These are phyloP conservation scores for Leccinum griseonigrum DNA, from an alignment of 1,284 basidiomycete species.

Conservation along the genomic window DNA sequence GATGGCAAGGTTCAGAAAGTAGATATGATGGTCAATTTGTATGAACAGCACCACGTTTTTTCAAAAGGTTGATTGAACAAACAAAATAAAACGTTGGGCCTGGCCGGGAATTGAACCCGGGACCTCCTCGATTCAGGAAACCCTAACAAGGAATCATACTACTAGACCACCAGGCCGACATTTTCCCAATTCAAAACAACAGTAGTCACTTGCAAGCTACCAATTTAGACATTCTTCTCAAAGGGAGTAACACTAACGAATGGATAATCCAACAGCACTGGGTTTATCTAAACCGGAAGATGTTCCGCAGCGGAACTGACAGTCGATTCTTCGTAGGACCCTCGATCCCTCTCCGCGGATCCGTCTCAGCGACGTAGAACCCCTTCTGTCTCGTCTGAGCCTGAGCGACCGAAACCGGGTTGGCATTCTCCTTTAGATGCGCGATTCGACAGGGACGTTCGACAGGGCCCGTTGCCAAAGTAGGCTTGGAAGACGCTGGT, in stretches of 20 bases:
- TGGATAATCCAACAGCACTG: not conserved
- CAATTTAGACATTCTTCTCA: constrained; percentile 4
- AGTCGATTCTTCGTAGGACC: constrained; percentile 39
- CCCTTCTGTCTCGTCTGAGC: constrained; percentile 19
- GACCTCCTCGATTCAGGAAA: constrained; percentile 55
- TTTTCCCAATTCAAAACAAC: accelerated
- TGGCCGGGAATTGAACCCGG: constrained; percentile 84
- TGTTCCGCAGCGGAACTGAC: constrained; percentile 45
- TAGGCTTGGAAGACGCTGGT: constrained; percentile 5
- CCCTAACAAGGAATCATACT: constrained; percentile 59
- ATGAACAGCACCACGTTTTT: not conserved
- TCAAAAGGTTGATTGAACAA: not conserved
- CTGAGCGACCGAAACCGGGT: not conserved
- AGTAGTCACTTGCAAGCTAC: not conserved
- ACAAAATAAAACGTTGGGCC: constrained; percentile 41
- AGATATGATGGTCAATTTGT: not conserved
- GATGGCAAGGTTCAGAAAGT: not conserved
- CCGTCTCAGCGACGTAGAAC: constrained; percentile 17
- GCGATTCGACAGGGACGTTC: constrained; percentile 19
- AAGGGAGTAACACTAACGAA: constrained; percentile 6
- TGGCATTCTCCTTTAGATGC: constrained; percentile 17
- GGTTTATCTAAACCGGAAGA: constrained; percentile 45
- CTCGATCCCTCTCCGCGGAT: constrained; percentile 28
- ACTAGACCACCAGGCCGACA: constrained; percentile 52
- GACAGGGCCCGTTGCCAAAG: not conserved